These are phyloP conservation scores for Candida koratica DNA, from an alignment of 805 yeast species.

Conservation along the genomic window DNA sequence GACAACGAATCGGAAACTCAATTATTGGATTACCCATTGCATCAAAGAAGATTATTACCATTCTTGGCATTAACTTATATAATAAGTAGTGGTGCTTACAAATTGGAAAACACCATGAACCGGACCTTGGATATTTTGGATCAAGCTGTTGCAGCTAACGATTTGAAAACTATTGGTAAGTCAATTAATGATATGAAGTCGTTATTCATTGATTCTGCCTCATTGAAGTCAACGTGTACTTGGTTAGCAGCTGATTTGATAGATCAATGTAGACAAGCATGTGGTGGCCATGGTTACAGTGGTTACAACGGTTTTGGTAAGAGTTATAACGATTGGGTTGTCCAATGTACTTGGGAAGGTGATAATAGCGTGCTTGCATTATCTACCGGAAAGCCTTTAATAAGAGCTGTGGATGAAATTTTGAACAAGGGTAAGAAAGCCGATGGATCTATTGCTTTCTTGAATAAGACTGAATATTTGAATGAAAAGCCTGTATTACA, in stretches of 20 bases:
- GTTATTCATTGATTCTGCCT: slow-evolving; percentile 42
- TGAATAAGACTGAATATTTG: slow-evolving; percentile 23
- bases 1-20: slow-evolving; percentile 32
- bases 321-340: slow-evolving; percentile 44
- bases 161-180: slow-evolving; percentile 26
- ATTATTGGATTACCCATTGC: slow-evolving; percentile 43
- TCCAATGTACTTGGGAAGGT: slow-evolving; percentile 49
- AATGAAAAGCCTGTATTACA: slow-evolving; percentile 30
- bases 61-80: slow-evolving; percentile 40
- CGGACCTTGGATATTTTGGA: slow-evolving; percentile 32
- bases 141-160: slow-evolving; percentile 31
- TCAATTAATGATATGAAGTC: slow-evolving; percentile 39
- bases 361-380: slow-evolving; percentile 44
- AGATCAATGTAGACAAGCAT: slow-evolving; percentile 42
- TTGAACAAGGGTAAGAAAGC: slow-evolving; percentile 29
- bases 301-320: slow-evolving; percentile 44
- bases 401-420: slow-evolving; percentile 29
- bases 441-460: slow-evolving; percentile 33
- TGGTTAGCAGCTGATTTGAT: slow-evolving; percentile 43
- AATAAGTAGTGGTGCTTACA: slow-evolving; percentile 35
- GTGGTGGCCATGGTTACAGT: slow-evolving; percentile 48
- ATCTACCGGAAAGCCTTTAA: slow-evolving; percentile 39
- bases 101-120: slow-evolving; percentile 33
- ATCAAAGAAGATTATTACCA: slow-evolving; percentile 44
- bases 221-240: slow-evolving; percentile 42